Percentiles rank a stretch among this genome's conserved stretches.
phyloP scores from a whole-genome alignment of 2,329 filamentous ascomycete species.

The Alternaria sp. region DNA sequence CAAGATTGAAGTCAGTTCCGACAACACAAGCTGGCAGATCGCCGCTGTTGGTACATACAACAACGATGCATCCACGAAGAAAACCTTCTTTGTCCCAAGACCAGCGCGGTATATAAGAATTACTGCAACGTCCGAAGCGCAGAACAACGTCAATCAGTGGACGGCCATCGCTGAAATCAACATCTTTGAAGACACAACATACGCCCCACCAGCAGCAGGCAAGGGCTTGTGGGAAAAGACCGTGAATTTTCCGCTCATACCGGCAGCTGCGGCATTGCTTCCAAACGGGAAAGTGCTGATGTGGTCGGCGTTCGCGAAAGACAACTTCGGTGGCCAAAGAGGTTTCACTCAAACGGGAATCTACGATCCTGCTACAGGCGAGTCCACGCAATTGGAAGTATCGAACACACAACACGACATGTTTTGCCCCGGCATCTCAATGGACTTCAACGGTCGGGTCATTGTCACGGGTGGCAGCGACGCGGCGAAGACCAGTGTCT shows the following conservation, averaged over 20 bases:
- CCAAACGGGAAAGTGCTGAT: slow-evolving; percentile 36
- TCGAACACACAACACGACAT: slow-evolving; percentile 61
- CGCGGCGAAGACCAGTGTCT: slow-evolving; percentile 56
- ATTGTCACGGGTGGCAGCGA: slow-evolving; percentile 64
- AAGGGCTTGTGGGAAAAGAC: slow-evolving; percentile 39
- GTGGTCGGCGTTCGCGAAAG: slow-evolving; percentile 31
- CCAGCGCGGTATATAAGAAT: slow-evolving; percentile 35
- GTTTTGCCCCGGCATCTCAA: slow-evolving; percentile 65
- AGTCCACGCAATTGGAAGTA: slow-evolving; percentile 37
- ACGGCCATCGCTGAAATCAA: slow-evolving; percentile 38
- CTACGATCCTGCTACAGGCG: slow-evolving; percentile 39
- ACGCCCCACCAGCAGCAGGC: slow-evolving; percentile 23
- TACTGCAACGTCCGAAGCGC: slow-evolving; percentile 36
- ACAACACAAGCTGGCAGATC: slow-evolving; percentile 38
- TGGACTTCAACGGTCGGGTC: slow-evolving; percentile 59
- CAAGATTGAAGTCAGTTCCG: slow-evolving; percentile 41
- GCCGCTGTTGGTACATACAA: slow-evolving; percentile 37
- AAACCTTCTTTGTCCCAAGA: slow-evolving; percentile 31
- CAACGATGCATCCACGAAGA: slow-evolving; percentile 36
- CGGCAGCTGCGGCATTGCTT: slow-evolving; percentile 35
- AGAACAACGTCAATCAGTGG: slow-evolving; percentile 27
- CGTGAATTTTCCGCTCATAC: slow-evolving; percentile 39
- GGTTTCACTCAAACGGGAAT: slow-evolving; percentile 44
- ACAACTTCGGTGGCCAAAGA: slow-evolving; percentile 27
- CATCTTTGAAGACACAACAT: slow-evolving; percentile 31